These are phyloP conservation scores for Xylariales sp. DNA, from an alignment of 2,329 filamentous ascomycete species.

Conservation along the genomic window DNA sequence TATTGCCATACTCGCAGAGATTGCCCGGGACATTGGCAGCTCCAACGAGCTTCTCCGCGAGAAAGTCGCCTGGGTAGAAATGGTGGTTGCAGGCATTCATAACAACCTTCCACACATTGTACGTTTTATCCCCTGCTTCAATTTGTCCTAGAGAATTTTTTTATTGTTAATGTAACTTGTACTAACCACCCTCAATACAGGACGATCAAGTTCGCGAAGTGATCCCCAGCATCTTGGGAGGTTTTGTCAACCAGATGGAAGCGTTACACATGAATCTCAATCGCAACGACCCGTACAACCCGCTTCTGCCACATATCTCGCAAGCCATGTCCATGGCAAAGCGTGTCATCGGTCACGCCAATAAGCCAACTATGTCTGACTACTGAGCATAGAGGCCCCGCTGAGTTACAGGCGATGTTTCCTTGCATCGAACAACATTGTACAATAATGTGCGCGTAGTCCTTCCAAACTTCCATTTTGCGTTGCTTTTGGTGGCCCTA, in stretches of 20 bases:
- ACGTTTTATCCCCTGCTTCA: constrained; percentile 26
- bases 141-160: background rate
- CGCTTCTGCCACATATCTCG: constrained; percentile 42
- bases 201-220: constrained; percentile 44
- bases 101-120: constrained; percentile 45
- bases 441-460: too few relatives aligned
- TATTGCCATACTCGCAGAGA: constrained; percentile 60
- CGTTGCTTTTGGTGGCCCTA: too few relatives aligned
- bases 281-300: constrained; percentile 41
- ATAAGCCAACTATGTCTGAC: constrained; percentile 10
- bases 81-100: constrained; percentile 51
- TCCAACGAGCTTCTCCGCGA: constrained; percentile 48
- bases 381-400: constrained; percentile 16
- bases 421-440: constrained; percentile 45
- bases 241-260: constrained; percentile 48
- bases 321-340: constrained; percentile 32
- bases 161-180: background rate
- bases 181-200: constrained; percentile 1
- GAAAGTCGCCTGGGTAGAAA: constrained; percentile 57
- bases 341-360: constrained; percentile 17
- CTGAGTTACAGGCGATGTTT: constrained; percentile 37
- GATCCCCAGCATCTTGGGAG: constrained; percentile 52
- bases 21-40: constrained; percentile 55
- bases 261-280: constrained; percentile 47
- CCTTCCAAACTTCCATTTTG: too few relatives aligned